Conservation (phyloP, 352 stramenopile genomes). For the Globisporangium uncinulatum region DNA sequence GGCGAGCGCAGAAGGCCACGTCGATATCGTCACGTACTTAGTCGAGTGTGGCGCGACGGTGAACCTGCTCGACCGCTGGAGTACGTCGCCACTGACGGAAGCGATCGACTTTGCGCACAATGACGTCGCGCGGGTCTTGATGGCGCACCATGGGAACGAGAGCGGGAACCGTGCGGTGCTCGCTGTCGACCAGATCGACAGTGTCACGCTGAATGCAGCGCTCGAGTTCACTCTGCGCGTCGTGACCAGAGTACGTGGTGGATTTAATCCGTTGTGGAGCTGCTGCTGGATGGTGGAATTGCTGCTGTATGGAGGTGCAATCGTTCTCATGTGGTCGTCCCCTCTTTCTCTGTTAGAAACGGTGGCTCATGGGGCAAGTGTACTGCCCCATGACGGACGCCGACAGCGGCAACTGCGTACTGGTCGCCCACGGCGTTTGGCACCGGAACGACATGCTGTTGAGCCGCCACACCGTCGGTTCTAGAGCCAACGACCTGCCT, state of each 20-base stretch:
- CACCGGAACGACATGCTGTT: constrained; percentile 37
- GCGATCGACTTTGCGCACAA: constrained; percentile 79
- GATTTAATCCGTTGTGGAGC: not conserved
- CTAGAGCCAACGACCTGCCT: constrained; percentile 1
- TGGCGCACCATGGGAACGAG: constrained; percentile 55
- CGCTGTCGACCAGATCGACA: constrained; percentile 58
- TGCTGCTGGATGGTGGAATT: not conserved
- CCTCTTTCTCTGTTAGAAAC: constrained; percentile 24
- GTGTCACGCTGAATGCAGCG: constrained; percentile 39
- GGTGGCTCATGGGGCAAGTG: constrained; percentile 71
- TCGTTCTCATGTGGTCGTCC: not conserved
- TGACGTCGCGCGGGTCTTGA: constrained; percentile 57
- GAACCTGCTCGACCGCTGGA: constrained; percentile 76
- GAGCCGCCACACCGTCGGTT: not conserved
- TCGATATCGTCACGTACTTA: constrained; percentile 53
- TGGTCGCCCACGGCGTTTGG: constrained; percentile 70
- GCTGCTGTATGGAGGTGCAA: not conserved
- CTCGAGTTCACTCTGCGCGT: constrained; percentile 66
- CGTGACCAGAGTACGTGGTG: constrained; percentile 39
- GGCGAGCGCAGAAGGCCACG: constrained; percentile 59
- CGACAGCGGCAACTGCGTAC: constrained; percentile 43
- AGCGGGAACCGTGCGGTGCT: constrained; percentile 52
- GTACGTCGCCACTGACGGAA: constrained; percentile 65
- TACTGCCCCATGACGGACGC: constrained; percentile 58
- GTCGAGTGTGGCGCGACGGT: constrained; percentile 68